These are phyloP conservation scores for Talaromyces sp. DNA, from an alignment of 2,329 filamentous ascomycete species.

Conservation along the genomic window DNA sequence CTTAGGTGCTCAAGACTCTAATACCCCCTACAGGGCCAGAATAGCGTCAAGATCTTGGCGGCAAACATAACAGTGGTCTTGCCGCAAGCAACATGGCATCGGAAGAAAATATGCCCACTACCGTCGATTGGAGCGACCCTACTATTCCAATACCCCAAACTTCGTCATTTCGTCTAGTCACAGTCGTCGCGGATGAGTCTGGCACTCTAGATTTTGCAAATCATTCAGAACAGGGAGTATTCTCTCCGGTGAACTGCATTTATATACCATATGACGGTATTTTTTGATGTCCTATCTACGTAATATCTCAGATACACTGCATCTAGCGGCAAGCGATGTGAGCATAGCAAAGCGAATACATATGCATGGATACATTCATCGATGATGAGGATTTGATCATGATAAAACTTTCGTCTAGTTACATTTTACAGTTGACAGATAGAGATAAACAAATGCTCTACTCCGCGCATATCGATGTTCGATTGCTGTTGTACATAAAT, in stretches of 20 bases:
- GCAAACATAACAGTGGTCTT: background rate
- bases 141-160: background rate
- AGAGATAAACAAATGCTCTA: background rate
- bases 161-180: background rate
- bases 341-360: background rate
- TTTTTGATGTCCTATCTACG: background rate
- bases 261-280: background rate
- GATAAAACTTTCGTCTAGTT: background rate
- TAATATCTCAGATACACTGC: background rate
- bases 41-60: conserved; percentile 6
- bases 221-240: background rate
- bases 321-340: background rate
- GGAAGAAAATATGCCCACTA: background rate
- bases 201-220: background rate
- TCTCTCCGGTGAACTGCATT: conserved; percentile 7
- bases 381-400: background rate
- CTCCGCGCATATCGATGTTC: background rate
- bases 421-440: background rate
- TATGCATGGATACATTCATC: background rate
- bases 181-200: background rate
- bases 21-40: conserved; percentile 1
- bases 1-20: background rate
- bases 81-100: background rate
- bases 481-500: conserved; percentile 2
- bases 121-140: background rate